Base-by-base conservation (phyloP, 345 rosid genomes). In the Populus tremula region DNA sequence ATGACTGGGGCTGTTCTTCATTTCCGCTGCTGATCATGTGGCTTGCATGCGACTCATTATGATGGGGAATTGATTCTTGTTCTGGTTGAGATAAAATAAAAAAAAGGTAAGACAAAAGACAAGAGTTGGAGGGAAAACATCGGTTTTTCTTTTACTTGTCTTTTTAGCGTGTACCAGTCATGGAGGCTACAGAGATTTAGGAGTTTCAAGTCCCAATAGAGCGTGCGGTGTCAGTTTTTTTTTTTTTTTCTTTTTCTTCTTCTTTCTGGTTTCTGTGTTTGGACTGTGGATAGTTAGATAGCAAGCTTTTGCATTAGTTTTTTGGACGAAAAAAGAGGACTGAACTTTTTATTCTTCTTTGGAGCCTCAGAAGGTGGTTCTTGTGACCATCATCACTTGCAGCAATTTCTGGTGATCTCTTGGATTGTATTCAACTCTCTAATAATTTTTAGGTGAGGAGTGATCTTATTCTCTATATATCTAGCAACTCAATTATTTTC, bases 121-220 rank as follows among this genome's bases (percentile, higher is more conserved):
- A 27, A 39, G 38, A 66, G n/a, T n/a, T 18, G 47, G 53, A 36
- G 31, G n/a, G 17, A 20, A 70, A 38, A 59, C 33, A 56, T 18
- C 9, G 23, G 11, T 75, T 73, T 25, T 67, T 27, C 1, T 45
- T 67, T 4, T 47, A 4, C 25, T 31, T 27, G 27, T 20, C 43
- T 25, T 81, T 73, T 45, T 64, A 43, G 14, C 36, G 36, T 66
- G 66, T 74, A 41, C 64, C 74, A 74, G 39, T 20, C 84, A 81
- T 84, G 88, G 87, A 85, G 77, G 84, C 85, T 69, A 81, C 88
- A 72, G 88, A 85, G 85, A 79, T 84, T 65, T 85, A 70, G 82
- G 68, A 76, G 67, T 78, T 79, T 72, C 73, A 67, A 29, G 70
- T 81, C 61, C 77, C 78, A 62, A 74, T 71, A 75, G 66, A 50